These are phyloP conservation scores for Pseudogymnoascus sp. DNA, from an alignment of 2,329 filamentous ascomycete genomes.

Conservation along the genomic window DNA sequence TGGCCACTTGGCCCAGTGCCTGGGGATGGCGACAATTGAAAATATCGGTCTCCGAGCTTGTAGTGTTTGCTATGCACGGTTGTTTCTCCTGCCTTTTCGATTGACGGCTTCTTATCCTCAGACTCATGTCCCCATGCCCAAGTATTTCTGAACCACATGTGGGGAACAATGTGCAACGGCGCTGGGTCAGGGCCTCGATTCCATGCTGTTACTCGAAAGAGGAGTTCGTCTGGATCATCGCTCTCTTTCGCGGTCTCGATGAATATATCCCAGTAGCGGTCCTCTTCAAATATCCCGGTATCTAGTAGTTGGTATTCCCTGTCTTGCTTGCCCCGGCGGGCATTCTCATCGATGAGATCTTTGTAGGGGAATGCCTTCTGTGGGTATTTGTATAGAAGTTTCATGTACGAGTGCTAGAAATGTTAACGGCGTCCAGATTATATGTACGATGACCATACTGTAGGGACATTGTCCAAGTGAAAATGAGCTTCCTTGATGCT, in stretches of 20 bases:
- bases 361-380: constrained; percentile 89
- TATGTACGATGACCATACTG: constrained; percentile 19
- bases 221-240: constrained; percentile 82
- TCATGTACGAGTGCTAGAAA: constrained; percentile 90
- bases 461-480: constrained; percentile 87
- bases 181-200: constrained; percentile 87
- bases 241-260: constrained; percentile 93
- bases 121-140: constrained; percentile 89
- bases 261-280: constrained; percentile 93
- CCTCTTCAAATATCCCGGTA: constrained; percentile 78
- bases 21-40: constrained; percentile 82
- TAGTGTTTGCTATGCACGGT: constrained; percentile 70
- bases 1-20: constrained; percentile 70
- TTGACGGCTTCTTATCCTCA: constrained; percentile 69
- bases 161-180: constrained; percentile 85
- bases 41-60: constrained; percentile 73
- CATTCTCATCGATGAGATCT: constrained; percentile 78
- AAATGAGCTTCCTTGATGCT: constrained; percentile 96
- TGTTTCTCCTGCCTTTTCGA: constrained; percentile 57
- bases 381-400: constrained; percentile 95
- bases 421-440: constrained; percentile 14
- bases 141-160: constrained; percentile 95
- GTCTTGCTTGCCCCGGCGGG: constrained; percentile 63
- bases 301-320: constrained; percentile 88
- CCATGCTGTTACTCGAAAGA: constrained; percentile 94